phyloP scores from a whole-genome alignment of 768 basidiomycete genomes.

The Tylopilus balloui region DNA sequence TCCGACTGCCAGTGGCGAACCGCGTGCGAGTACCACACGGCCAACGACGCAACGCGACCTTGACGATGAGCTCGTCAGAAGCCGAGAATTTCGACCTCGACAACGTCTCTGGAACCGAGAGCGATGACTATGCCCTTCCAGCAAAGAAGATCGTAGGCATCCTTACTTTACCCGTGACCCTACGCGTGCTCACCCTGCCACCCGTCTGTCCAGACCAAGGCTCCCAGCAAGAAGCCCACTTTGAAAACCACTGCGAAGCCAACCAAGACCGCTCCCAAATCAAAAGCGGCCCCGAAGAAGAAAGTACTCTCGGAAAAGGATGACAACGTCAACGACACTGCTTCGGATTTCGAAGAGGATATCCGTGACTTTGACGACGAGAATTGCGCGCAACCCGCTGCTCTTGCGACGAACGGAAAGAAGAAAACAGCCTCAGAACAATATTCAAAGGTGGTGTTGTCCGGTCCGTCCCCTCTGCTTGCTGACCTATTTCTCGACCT shows the following conservation, averaged over 20 bases:
- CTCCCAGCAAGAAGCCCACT: conserved; percentile 38
- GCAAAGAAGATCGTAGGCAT: conserved; percentile 46
- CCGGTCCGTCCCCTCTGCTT: not conserved
- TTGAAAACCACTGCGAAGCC: conserved; percentile 41
- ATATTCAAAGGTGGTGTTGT: conserved; percentile 72
- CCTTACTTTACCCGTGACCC: not conserved
- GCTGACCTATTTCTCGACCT: not conserved
- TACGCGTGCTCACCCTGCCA: conserved; percentile 15
- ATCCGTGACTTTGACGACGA: conserved; percentile 38
- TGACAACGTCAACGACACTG: conserved; percentile 52
- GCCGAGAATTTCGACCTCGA: conserved; percentile 64
- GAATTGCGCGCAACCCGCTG: conserved; percentile 26
- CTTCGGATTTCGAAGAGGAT: conserved; percentile 39
- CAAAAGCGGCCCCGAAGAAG: conserved; percentile 61
- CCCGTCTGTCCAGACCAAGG: conserved; percentile 25
- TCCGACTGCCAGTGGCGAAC: not conserved
- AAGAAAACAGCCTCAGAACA: conserved; percentile 90
- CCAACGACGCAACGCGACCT: conserved; percentile 11
- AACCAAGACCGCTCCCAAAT: conserved; percentile 43
- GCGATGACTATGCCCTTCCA: conserved; percentile 61
- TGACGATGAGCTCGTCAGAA: conserved; percentile 69
- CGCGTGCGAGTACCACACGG: conserved; percentile 4
- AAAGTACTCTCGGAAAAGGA: conserved; percentile 63
- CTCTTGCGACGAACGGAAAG: conserved; percentile 41
- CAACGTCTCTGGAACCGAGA: conserved; percentile 54